Percentiles rank a stretch among this genome's conserved stretches.
Conservation (phyloP, 1,284 basidiomycete genomes). For the Leccinum fuscescens region DNA sequence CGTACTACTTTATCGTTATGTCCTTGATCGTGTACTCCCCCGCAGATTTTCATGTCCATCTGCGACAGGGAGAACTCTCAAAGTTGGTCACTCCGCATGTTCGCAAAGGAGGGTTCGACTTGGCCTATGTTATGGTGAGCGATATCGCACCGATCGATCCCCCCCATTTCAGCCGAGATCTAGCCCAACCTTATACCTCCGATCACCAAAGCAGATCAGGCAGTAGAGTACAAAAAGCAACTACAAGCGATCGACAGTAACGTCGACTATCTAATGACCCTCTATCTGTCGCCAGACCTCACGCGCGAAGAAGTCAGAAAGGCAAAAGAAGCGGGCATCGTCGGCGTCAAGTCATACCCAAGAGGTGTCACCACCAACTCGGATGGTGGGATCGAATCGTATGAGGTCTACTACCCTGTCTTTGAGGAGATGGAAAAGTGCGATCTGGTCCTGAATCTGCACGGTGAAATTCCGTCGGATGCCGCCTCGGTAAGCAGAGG, state of each 20-base stretch:
- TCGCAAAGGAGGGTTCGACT: constrained; percentile 80
- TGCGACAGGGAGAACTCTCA: constrained; percentile 85
- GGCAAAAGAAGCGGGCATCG: constrained; percentile 83
- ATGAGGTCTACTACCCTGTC: constrained; percentile 91
- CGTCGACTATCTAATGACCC: constrained; percentile 91
- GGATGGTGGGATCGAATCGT: constrained; percentile 95
- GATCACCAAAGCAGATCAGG: constrained; percentile 82
- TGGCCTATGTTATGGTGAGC: constrained; percentile 95
- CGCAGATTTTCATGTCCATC: constrained; percentile 96
- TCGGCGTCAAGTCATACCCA: constrained; percentile 97
- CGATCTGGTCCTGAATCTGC: constrained; percentile 93
- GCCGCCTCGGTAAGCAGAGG: constrained; percentile 57
- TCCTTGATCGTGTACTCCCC: constrained; percentile 57
- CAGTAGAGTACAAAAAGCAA: constrained; percentile 76
- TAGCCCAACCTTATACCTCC: constrained; percentile 96
- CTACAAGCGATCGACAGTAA: constrained; percentile 76
- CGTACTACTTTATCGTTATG: constrained; percentile 26
- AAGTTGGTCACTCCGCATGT: constrained; percentile 91
- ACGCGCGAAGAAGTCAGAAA: constrained; percentile 90
- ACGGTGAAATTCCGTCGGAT: constrained; percentile 97
- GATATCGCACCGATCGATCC: constrained; percentile 4
- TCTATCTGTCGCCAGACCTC: constrained; percentile 90
- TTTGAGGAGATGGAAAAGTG: constrained; percentile 95
- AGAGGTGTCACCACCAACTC: constrained; percentile 98
- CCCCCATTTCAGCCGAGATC: constrained; percentile 15